Evolutionary conservation across 208 protist genomes (phyloP), one percentile per base, ranked within the genome.

Genomic region (Porcisia hertigi): DNA sequence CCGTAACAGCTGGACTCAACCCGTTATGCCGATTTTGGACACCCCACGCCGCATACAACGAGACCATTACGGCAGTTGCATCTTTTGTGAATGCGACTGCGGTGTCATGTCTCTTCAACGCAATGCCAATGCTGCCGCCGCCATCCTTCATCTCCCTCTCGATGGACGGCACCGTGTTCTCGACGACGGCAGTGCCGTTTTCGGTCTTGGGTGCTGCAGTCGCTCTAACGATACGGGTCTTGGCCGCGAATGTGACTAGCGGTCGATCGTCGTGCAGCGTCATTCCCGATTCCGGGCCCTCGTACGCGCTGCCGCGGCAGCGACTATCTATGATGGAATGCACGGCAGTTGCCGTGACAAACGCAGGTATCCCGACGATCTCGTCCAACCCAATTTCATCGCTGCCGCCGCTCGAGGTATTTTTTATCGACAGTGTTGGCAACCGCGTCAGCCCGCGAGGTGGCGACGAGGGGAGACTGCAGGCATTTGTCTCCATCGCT

Each of bases 401-500:
- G 41, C 12, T 67, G 63, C 63, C 71, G 39, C 1, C 34, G 1
- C 4, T 76, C 41, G 36, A 5, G 6, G 59, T 53, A 1, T 66
- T 20, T n/a, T 43, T 76, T 12, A 20, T 76, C 3, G 71, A 76
- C 60, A 49, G n/a, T 5, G 71, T 76, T 30, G 59, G 58, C n/a
- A 58, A 76, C 71, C 52, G 25, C 6, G 45, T 76, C 7, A n/a
- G 39, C 18, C 54, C 53, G 55, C 12, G 12, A 36, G 34, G 2
- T 6, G 39, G 52, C 39, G 41, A 11, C 39, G 34, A 34, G 34
- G 43, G 30, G 11, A 2, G 5, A 23, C 45, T 45, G 58, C 20
- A 53, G 2, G 43, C 49, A 12, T 39, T 66, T 53, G n/a, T 52
- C n/a, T n/a, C 39, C 3, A 45, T 53, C 34, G 58, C 25, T 12